Evolutionary conservation across 108 stramenopile genomes (phyloP).

Genomic region (Thalassiosira profunda): DNA sequence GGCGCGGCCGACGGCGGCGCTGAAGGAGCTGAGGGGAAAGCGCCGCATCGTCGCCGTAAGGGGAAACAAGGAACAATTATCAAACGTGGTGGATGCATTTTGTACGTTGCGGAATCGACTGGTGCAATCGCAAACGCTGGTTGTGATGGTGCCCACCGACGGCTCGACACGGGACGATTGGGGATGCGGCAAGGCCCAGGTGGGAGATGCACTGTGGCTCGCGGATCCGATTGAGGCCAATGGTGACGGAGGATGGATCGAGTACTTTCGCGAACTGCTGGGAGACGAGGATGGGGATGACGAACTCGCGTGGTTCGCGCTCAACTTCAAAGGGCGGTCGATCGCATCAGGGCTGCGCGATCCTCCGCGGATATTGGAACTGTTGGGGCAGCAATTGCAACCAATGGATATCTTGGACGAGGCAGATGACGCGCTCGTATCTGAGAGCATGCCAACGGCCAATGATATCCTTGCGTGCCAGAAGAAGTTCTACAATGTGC

Average conservation of each 20-base stretch:
- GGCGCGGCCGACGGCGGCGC: not conserved
- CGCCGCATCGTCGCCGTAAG: constrained; percentile 63
- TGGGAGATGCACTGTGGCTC: constrained; percentile 49
- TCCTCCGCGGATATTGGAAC: constrained; percentile 57
- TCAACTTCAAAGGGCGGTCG: constrained; percentile 72
- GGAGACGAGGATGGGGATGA: constrained; percentile 1
- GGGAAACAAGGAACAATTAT: constrained; percentile 52
- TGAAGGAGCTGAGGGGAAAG: constrained; percentile 39
- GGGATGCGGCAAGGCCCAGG: constrained; percentile 37
- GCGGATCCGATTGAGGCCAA: constrained; percentile 56
- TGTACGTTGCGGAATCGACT: constrained; percentile 58
- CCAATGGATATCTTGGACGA: constrained; percentile 67
- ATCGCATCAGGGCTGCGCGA: constrained; percentile 77
- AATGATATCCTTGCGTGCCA: constrained; percentile 40
- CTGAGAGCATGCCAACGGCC: constrained; percentile 6
- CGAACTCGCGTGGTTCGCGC: constrained; percentile 80
- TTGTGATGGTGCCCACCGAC: constrained; percentile 68
- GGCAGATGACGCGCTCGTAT: constrained; percentile 26
- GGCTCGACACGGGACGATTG: constrained; percentile 51
- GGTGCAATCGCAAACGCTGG: constrained; percentile 57
- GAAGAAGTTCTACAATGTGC: constrained; percentile 60
- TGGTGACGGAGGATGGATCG: constrained; percentile 40
- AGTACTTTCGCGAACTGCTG: constrained; percentile 59
- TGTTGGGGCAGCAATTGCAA: constrained; percentile 75
- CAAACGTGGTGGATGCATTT: constrained; percentile 40